Evolutionary conservation across 176 grass and related monocot species (phyloP).

Genomic region (Cenchrus americanus): DNA sequence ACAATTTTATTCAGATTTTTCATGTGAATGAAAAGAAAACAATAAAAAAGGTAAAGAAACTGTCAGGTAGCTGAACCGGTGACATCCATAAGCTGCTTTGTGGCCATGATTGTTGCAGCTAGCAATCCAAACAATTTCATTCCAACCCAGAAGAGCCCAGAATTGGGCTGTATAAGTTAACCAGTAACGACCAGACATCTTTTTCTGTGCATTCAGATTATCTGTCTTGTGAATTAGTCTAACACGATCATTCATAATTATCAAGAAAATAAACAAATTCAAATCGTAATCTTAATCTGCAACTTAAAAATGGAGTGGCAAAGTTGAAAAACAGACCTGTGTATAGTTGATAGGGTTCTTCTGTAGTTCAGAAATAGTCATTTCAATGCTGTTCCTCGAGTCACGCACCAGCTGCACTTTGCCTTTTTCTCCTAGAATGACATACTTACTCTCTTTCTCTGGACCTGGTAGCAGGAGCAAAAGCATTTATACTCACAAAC

Average conservation of each 20-base stretch:
- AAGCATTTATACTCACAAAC: not conserved
- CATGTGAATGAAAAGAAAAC: not conserved
- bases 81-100: not conserved
- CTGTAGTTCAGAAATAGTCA: slow-evolving; percentile 73
- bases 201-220: not conserved
- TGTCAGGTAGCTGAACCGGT: not conserved
- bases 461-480: slow-evolving; percentile 49
- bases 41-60: not conserved
- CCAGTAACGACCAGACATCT: not conserved
- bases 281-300: not conserved
- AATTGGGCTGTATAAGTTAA: not conserved
- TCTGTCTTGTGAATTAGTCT: not conserved
- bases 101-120: not conserved
- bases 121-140: not conserved
- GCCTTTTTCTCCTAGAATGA: slow-evolving; percentile 93
- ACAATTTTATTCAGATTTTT: not conserved
- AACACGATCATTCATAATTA: not conserved
- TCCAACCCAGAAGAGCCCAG: not conserved
- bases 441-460: slow-evolving; percentile 87
- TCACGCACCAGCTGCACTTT: slow-evolving; percentile 91
- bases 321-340: slow-evolving; percentile 58
- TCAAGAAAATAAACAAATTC: not conserved
- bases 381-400: slow-evolving; percentile 67
- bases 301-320: not conserved
- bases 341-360: slow-evolving; percentile 95